Percentiles rank a stretch among this genome's conserved stretches.
phyloP scores from a whole-genome alignment of 257 asterid genomes.

The Ophiorrhiza pumila region DNA sequence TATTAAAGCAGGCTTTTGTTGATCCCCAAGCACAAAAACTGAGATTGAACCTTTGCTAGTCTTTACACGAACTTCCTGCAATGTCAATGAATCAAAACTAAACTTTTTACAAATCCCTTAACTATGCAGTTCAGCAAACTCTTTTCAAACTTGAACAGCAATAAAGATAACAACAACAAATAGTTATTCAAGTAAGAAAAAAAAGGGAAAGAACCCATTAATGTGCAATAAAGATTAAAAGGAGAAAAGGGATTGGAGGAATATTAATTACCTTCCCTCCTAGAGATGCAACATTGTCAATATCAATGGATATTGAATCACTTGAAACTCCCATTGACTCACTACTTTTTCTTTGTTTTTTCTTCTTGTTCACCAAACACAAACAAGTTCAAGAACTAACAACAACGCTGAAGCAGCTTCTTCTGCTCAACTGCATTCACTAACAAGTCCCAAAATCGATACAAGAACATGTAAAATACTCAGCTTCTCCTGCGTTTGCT shows the following conservation, averaged over 20 bases:
- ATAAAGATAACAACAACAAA: not conserved
- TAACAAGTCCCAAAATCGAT: not conserved
- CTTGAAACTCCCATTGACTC: constrained; percentile 16
- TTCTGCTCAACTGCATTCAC: not conserved
- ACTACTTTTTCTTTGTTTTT: not conserved
- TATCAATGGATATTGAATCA: constrained; percentile 20
- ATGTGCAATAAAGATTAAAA: not conserved
- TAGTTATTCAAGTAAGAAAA: not conserved
- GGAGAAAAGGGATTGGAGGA: not conserved
- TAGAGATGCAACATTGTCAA: constrained; percentile 15
- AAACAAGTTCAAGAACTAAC: not conserved
- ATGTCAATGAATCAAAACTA: not conserved
- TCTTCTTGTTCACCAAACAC: not conserved
- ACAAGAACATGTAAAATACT: not conserved
- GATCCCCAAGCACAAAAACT: constrained; percentile 28
- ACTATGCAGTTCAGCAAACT: not conserved
- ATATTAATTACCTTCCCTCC: constrained; percentile 21
- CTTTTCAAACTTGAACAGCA: not conserved
- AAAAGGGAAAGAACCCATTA: constrained; percentile 10
- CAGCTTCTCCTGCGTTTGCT: not conserved
- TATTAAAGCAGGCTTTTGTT: constrained; percentile 29
- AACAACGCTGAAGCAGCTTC: constrained; percentile 10
- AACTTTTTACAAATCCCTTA: not conserved
- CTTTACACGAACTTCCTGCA: constrained; percentile 31
- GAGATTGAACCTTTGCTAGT: constrained; percentile 32